Conservation (phyloP, 2,329 filamentous ascomycete species). For the Septoria petroselini region DNA sequence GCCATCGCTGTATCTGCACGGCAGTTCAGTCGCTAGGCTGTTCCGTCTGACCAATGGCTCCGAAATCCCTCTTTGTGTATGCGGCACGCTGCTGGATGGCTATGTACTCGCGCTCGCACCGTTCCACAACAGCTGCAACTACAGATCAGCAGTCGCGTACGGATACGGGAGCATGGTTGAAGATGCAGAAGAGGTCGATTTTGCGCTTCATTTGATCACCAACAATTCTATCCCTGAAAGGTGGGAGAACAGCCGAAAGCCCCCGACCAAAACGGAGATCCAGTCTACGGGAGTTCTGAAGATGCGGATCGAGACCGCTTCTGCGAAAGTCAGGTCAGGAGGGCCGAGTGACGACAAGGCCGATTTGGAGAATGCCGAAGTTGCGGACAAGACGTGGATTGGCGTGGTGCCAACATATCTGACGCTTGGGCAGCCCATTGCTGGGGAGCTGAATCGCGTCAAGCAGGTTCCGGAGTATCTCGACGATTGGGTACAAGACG, state of each 20-base stretch:
- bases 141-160: slow-evolving; percentile 75
- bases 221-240: slow-evolving; percentile 66
- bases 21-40: slow-evolving; percentile 75
- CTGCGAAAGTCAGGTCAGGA: slow-evolving; percentile 70
- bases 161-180: slow-evolving; percentile 68
- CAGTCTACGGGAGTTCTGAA: slow-evolving; percentile 69
- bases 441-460: slow-evolving; percentile 58
- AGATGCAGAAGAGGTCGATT: slow-evolving; percentile 72
- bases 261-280: slow-evolving; percentile 71
- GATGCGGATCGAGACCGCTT: slow-evolving; percentile 66
- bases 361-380: slow-evolving; percentile 50
- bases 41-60: slow-evolving; percentile 59
- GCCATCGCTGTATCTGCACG: slow-evolving; percentile 72
- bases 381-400: slow-evolving; percentile 55
- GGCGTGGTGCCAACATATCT: slow-evolving; percentile 65
- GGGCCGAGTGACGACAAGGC: slow-evolving; percentile 60
- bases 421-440: slow-evolving; percentile 61
- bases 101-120: slow-evolving; percentile 76
- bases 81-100: slow-evolving; percentile 73
- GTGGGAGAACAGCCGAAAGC: slow-evolving; percentile 66
- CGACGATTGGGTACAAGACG: slow-evolving; percentile 49
- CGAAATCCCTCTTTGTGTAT: slow-evolving; percentile 65
- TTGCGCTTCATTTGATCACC: slow-evolving; percentile 75
- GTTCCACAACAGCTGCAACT: slow-evolving; percentile 77
- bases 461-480: slow-evolving; percentile 62